phyloP scores from a whole-genome alignment of 2,329 filamentous ascomycete genomes.

The Coniochaeta prunicola region DNA sequence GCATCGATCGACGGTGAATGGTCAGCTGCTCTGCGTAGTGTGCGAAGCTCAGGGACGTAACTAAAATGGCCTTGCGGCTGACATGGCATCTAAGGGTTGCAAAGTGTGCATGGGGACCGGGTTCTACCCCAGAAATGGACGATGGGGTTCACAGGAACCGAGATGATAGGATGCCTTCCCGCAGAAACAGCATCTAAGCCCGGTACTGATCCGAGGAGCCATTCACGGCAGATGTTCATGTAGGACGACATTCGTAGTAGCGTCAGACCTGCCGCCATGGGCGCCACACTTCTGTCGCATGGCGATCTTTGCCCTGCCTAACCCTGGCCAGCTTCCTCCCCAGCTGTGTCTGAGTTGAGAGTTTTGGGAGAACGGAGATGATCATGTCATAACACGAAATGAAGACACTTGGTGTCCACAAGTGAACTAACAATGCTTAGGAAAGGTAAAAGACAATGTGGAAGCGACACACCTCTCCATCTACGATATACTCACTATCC shows the following conservation, averaged over 20 bases:
- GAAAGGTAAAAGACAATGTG: neutral
- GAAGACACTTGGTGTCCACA: neutral
- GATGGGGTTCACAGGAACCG: neutral
- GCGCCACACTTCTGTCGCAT: neutral
- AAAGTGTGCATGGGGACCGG: neutral
- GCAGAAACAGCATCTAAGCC: neutral
- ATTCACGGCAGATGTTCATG: neutral
- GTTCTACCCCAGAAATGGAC: neutral
- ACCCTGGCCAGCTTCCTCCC: neutral
- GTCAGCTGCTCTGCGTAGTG: neutral
- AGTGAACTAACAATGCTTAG: neutral
- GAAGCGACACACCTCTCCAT: neutral
- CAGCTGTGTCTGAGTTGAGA: neutral
- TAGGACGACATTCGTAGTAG: neutral
- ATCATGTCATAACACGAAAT: neutral
- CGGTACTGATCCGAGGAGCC: neutral
- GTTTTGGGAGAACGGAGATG: neutral
- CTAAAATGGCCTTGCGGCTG: neutral
- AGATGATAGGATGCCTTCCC: neutral
- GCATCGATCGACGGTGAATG: neutral
- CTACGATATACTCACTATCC: neutral
- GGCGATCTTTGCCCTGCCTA: neutral
- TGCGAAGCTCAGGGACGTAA: neutral
- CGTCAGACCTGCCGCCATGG: neutral
- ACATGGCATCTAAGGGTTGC: neutral